Evolutionary conservation across 83 land plant species (phyloP), one percentile per base, ranked within the genome.

Genomic region (Isoetes engelmannii): DNA sequence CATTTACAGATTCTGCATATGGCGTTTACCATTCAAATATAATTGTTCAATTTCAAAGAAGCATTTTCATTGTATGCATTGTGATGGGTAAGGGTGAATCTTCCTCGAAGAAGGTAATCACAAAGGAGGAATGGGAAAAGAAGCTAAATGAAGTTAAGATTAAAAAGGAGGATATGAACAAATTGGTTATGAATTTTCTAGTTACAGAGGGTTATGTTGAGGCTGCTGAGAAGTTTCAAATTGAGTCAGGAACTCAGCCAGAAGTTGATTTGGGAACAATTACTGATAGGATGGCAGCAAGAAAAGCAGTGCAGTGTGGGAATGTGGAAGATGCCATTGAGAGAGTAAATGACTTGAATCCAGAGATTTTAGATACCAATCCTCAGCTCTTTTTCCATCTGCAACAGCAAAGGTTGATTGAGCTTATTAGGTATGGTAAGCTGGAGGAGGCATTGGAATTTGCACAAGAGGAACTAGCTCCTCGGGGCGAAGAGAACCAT

Each of bases 401-500:
- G 43, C 96, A 90, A 75, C 96, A 90, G 69, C 98, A 93, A 75
- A 86, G 91, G 57, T 77, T 93, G 69, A 93, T 93, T 67, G 98
- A 93, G 63, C 77, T 93, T 17, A 93, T 93, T 51, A 79, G 98
- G 8, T 73, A 75, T 75, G 96, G 92, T 21, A 87, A 90, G 72
- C 78, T 90, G 13, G 96, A 87, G 72, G 92, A 93, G 63, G 98
- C 98, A 61, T 63, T 93, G 55, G 96, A 89, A 67, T 93, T 93
- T 82, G 98, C 98, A 44, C 98, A 93, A 74, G 98, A 93, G 67
- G 98, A 93, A 63, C 90, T 93, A 45, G 98, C 96, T 60, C 96
- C 98, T 5, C 77, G 98, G 60, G 98, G 98, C 37, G 92, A 93
- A 82, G 98, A 93, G 80, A 93, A 93, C 82, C 92, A 85, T 78